Evolutionary conservation across 306 rosid species (phyloP).

Genomic region (Cucurbita moschata): DNA sequence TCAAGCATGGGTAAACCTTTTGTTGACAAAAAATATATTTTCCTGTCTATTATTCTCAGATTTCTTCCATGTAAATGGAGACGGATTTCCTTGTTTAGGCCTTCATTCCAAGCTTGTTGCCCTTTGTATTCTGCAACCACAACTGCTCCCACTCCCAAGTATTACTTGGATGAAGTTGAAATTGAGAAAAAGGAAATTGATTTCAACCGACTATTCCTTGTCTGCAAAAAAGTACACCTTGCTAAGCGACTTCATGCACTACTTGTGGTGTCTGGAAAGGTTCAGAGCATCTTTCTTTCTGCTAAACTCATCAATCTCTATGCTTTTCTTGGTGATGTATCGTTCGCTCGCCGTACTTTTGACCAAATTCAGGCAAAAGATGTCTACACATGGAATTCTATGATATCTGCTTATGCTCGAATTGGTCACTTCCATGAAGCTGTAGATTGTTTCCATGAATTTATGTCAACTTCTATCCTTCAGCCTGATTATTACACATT

Average conservation of each 20-base stretch:
- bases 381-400: slow-evolving; percentile 41
- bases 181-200: slow-evolving; percentile 12
- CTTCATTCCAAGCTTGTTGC: slow-evolving; percentile 13
- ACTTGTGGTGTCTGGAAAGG: slow-evolving; percentile 30
- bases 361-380: slow-evolving; percentile 24
- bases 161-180: slow-evolving; percentile 10
- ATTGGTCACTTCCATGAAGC: slow-evolving; percentile 21
- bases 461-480: slow-evolving; percentile 16
- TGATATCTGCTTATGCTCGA: slow-evolving; percentile 37
- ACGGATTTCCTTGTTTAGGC: slow-evolving; percentile 11
- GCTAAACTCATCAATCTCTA: slow-evolving; percentile 31
- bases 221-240: slow-evolving; percentile 23
- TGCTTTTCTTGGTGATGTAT: slow-evolving; percentile 26
- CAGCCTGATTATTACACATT: slow-evolving; percentile 33
- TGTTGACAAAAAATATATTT: neutral
- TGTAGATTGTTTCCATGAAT: slow-evolving; percentile 18
- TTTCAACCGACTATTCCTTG: slow-evolving; percentile 17
- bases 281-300: slow-evolving; percentile 16
- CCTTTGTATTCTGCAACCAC: slow-evolving; percentile 9
- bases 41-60: slow-evolving; percentile 8
- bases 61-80: slow-evolving; percentile 21
- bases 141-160: neutral
- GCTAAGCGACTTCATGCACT: slow-evolving; percentile 32
- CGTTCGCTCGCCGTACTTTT: slow-evolving; percentile 19
- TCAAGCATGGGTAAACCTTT: neutral